These are phyloP conservation scores for Prunella vulgaris DNA, from an alignment of 257 asterid species.

Conservation along the genomic window DNA sequence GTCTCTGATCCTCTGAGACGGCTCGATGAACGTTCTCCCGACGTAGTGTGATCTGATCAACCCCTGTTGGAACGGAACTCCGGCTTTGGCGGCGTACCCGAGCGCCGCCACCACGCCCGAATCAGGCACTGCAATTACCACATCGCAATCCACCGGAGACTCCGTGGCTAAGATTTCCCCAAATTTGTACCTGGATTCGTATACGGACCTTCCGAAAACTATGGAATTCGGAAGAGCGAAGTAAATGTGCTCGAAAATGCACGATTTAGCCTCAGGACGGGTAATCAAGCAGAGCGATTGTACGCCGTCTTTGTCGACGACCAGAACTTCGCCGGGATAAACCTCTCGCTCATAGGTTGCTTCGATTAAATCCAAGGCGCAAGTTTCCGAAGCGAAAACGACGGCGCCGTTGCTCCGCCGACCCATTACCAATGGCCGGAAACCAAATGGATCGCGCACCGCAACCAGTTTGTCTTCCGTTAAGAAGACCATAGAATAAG, in stretches of 20 bases:
- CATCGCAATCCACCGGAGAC: constrained; percentile 87
- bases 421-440: constrained; percentile 71
- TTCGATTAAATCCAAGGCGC: constrained; percentile 69
- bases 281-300: constrained; percentile 56
- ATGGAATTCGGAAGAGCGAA: constrained; percentile 71
- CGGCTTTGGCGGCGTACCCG: constrained; percentile 84
- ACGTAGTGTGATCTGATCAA: constrained; percentile 87
- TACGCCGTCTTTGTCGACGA: constrained; percentile 55
- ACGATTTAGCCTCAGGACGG: constrained; percentile 61
- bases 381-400: constrained; percentile 65
- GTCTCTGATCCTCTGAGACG: constrained; percentile 86
- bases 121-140: constrained; percentile 90
- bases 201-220: constrained; percentile 77
- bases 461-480: constrained; percentile 68
- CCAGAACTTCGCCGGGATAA: constrained; percentile 58
- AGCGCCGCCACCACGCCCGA: constrained; percentile 94
- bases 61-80: constrained; percentile 90
- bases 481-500: constrained; percentile 69
- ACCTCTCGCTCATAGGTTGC: constrained; percentile 75
- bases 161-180: constrained; percentile 74
- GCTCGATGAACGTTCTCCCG: constrained; percentile 92
- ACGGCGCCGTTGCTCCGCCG: constrained; percentile 56
- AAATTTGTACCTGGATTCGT: constrained; percentile 60
- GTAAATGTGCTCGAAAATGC: constrained; percentile 88
- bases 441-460: constrained; percentile 56